Percentiles rank a stretch among this genome's conserved stretches.
phyloP scores from a whole-genome alignment of 1,139 yeast genomes.

The Magnusiomyces fungicola region DNA sequence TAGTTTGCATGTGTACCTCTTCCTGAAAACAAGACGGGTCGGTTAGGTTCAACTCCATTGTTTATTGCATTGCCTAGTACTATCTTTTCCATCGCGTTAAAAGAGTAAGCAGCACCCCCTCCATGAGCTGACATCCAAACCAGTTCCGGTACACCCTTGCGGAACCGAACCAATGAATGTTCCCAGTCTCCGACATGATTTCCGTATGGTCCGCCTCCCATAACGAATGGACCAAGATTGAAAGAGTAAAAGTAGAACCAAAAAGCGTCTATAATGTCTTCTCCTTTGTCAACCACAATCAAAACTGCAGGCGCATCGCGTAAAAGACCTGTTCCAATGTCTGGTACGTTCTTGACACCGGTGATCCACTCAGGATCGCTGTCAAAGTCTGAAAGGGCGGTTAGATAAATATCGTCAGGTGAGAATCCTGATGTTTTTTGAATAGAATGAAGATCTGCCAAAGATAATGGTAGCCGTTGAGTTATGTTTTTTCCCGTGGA shows the following conservation, averaged over 20 bases:
- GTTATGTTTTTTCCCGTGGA: slow-evolving; percentile 22
- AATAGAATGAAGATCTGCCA: slow-evolving; percentile 21
- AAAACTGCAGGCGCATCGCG: slow-evolving; percentile 72
- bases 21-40: slow-evolving; percentile 82
- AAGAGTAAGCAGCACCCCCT: slow-evolving; percentile 87
- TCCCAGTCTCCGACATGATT: slow-evolving; percentile 99
- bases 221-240: slow-evolving; percentile 91
- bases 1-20: slow-evolving; percentile 97
- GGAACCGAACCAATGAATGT: slow-evolving; percentile 79
- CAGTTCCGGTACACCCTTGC: slow-evolving; percentile 71
- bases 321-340: slow-evolving; percentile 61
- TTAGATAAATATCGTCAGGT: slow-evolving; percentile 41
- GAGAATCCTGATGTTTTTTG: not conserved
- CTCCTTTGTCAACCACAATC: slow-evolving; percentile 83
- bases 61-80: slow-evolving; percentile 25
- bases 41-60: slow-evolving; percentile 14
- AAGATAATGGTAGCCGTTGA: slow-evolving; percentile 19
- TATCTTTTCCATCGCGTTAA: slow-evolving; percentile 64
- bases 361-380: slow-evolving; percentile 82
- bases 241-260: slow-evolving; percentile 96
- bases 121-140: slow-evolving; percentile 99
- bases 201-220: slow-evolving; percentile 97
- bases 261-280: slow-evolving; percentile 87
- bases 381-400: slow-evolving; percentile 64
- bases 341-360: slow-evolving; percentile 62